These are phyloP conservation scores for Pythium volutum DNA, from an alignment of 352 stramenopile genomes.

Conservation along the genomic window DNA sequence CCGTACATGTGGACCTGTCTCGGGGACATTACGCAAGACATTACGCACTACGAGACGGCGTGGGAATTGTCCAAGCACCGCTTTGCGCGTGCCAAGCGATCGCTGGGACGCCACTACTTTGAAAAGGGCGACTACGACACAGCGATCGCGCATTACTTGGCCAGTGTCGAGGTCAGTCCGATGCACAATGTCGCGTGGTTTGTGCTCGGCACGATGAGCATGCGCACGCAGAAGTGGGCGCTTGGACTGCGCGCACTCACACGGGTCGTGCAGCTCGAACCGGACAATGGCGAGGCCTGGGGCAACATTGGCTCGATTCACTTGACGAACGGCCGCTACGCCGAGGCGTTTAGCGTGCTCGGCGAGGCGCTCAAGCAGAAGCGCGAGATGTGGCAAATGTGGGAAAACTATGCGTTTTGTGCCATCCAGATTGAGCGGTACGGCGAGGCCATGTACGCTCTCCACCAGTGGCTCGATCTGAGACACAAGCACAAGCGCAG, in stretches of 20 bases:
- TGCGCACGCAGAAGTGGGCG: constrained; percentile 88
- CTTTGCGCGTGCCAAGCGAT: constrained; percentile 91
- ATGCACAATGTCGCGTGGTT: constrained; percentile 93
- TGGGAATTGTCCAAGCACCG: constrained; percentile 90
- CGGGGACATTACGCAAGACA: constrained; percentile 91
- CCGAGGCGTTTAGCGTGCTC: constrained; percentile 79
- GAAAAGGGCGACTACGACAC: constrained; percentile 79
- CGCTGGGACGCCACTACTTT: constrained; percentile 88
- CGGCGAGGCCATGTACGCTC: constrained; percentile 79
- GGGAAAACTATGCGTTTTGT: constrained; percentile 88
- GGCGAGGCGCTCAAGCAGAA: constrained; percentile 89
- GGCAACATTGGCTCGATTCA: constrained; percentile 95
- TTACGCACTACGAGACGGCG: constrained; percentile 88
- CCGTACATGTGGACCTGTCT: constrained; percentile 94
- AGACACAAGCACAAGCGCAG: constrained; percentile 76
- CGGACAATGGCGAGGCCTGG: constrained; percentile 93
- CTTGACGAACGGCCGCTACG: constrained; percentile 74
- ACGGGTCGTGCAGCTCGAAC: constrained; percentile 92
- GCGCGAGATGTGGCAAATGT: constrained; percentile 91
- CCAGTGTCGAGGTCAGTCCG: constrained; percentile 85
- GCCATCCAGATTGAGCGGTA: constrained; percentile 73
- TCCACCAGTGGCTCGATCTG: constrained; percentile 81
- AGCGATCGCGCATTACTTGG: constrained; percentile 78
- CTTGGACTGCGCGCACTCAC: constrained; percentile 88
- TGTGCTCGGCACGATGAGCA: constrained; percentile 87